phyloP scores from a whole-genome alignment of 257 asterid species.

The Cynanchum wilfordii region DNA sequence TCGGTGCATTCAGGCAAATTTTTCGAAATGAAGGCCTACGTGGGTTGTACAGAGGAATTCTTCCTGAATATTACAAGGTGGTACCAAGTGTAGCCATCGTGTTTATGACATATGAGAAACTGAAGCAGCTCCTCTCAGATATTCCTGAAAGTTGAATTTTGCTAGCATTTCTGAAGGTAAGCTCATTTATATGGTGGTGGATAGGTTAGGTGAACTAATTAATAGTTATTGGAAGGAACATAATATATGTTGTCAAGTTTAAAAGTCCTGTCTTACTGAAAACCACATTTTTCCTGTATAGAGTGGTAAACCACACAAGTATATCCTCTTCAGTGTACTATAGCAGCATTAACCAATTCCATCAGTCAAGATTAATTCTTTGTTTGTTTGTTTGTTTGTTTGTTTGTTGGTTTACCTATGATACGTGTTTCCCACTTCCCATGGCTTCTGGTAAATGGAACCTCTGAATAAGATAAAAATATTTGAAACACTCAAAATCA shows the following conservation, averaged over 20 bases:
- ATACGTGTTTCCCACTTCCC: not conserved
- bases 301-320: slow-evolving; percentile 5
- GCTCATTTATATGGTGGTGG: not conserved
- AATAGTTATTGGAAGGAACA: not conserved
- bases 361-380: not conserved
- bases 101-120: slow-evolving; percentile 76
- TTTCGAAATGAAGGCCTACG: slow-evolving; percentile 48
- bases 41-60: slow-evolving; percentile 71
- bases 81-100: slow-evolving; percentile 78
- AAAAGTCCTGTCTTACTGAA: not conserved
- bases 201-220: slow-evolving; percentile 1
- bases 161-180: slow-evolving; percentile 6
- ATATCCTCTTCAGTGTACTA: not conserved
- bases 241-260: not conserved
- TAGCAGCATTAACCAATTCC: not conserved
- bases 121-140: slow-evolving; percentile 58
- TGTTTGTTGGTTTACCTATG: too few relatives aligned
- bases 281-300: slow-evolving; percentile 11
- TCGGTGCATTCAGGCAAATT: slow-evolving; percentile 58
- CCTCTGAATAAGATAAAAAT: too few relatives aligned
- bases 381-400: too few relatives aligned
- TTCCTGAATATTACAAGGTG: slow-evolving; percentile 79
- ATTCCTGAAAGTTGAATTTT: slow-evolving; percentile 34
- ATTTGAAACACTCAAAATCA: not conserved
- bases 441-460: not conserved